phyloP scores from a whole-genome alignment of 2,329 filamentous ascomycete genomes.

The Pezicula radicicola region DNA sequence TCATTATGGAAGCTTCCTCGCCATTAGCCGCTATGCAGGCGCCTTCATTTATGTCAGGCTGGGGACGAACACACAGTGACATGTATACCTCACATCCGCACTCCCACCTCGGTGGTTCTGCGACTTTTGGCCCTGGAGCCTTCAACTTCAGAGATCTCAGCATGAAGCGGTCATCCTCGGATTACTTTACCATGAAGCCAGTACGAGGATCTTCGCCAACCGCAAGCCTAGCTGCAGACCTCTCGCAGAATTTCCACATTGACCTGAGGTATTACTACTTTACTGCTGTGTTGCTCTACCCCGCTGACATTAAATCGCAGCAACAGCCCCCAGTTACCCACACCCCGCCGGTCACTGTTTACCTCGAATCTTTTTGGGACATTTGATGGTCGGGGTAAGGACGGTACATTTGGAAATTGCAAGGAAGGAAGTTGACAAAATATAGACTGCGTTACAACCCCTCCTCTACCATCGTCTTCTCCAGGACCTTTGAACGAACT shows the following conservation, averaged over 20 bases:
- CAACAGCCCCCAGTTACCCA: constrained; percentile 74
- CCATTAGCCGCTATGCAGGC: constrained; percentile 92
- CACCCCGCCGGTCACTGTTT: constrained; percentile 82
- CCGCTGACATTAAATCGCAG: constrained; percentile 8
- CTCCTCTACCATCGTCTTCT: constrained; percentile 81
- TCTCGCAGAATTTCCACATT: constrained; percentile 96
- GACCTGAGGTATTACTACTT: constrained; percentile 75
- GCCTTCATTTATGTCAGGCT: constrained; percentile 61
- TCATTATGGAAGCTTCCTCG: constrained; percentile 85
- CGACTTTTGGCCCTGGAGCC: constrained; percentile 57
- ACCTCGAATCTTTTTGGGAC: constrained; percentile 65
- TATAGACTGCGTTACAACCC: constrained; percentile 75
- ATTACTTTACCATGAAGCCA: constrained; percentile 81
- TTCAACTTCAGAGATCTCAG: constrained; percentile 76
- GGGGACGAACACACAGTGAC: constrained; percentile 44
- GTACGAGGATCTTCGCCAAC: constrained; percentile 86
- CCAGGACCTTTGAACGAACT: constrained; percentile 68
- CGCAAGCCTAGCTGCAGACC: constrained; percentile 84
- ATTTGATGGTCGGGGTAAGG: constrained; percentile 56
- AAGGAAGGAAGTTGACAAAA: constrained; percentile 31
- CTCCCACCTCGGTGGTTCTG: constrained; percentile 42
- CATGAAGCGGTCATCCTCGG: constrained; percentile 66
- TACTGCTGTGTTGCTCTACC: neutral
- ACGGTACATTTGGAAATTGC: constrained; percentile 13
- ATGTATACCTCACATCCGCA: constrained; percentile 50